A percentile compares a stretch with the other conserved stretches of the same genome.
phyloP scores from a whole-genome alignment of 495 filamentous ascomycete species.

The Diplogelasinospora grovesii region DNA sequence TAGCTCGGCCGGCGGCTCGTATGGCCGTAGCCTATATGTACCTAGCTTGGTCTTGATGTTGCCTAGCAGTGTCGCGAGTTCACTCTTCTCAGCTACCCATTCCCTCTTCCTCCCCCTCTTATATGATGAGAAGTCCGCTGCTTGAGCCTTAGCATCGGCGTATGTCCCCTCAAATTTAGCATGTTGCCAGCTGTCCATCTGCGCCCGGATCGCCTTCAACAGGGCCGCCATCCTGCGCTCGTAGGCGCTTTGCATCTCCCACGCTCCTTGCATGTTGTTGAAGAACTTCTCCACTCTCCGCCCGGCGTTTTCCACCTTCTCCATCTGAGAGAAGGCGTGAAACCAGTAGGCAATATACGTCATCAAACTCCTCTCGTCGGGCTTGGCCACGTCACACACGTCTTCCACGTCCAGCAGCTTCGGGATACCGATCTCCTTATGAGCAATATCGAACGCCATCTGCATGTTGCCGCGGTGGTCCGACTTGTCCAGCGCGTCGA shows the following conservation, averaged over 20 bases:
- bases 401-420: constrained; percentile 95
- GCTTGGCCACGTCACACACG: constrained; percentile 92
- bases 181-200: constrained; percentile 66
- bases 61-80: constrained; percentile 85
- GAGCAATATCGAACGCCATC: constrained; percentile 89
- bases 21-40: constrained; percentile 85
- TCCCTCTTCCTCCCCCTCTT: constrained; percentile 82
- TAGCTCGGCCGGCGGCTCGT: constrained; percentile 78
- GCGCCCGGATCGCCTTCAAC: constrained; percentile 63
- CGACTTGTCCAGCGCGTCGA: constrained; percentile 83
- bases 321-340: constrained; percentile 97
- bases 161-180: constrained; percentile 88
- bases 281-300: constrained; percentile 97
- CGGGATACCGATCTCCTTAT: constrained; percentile 94
- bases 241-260: constrained; percentile 97
- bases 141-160: constrained; percentile 84
- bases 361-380: constrained; percentile 95
- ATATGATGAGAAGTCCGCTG: constrained; percentile 71
- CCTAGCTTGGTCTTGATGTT: constrained; percentile 98
- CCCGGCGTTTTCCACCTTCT: constrained; percentile 94
- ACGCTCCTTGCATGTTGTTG: constrained; percentile 97
- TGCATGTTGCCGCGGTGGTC: constrained; percentile 98
- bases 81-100: constrained; percentile 97
- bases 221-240: constrained; percentile 81
- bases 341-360: constrained; percentile 99